Base-by-base conservation (phyloP, 345 rosid genomes). In the Syzygium oleosum region DNA sequence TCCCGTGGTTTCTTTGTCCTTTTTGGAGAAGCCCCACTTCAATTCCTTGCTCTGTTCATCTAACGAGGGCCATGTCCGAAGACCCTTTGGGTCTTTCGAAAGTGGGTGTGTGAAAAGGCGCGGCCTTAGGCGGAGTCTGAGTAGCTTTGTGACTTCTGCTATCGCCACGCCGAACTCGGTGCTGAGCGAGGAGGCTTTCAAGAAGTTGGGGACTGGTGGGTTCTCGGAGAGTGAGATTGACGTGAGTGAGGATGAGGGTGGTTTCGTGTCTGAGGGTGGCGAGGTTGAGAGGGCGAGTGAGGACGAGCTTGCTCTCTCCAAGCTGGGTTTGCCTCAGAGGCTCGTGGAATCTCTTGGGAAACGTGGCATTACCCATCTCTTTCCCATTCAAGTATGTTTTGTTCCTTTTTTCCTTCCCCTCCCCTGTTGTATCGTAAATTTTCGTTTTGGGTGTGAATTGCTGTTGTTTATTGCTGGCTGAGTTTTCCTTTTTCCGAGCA, bases 351-450 rank as follows among this genome's bases (percentile, higher is more conserved):
- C 94, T 53, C 98, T 98, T 11, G 92, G 91, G 89, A 93, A 93
- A 84, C 97, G 99, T 34, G 99, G 98, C 87, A 98, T 98, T 87
- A 94, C 96, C 91, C 92, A 93, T 61, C 99, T 98, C 88, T 98
- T 98, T 90, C 99, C 99, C 51, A 95, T 98, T 92, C 99, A 98
- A 93, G 99, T 95, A 52, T 21, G 77, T 51, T 56, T 87, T 80
- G 52, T 38, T 19, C 53, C 77, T 84, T 51, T 7, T 54, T 46
- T 77, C 19, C 53, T 52, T 85, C 51, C 52, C 52, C 85, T 85
- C 43, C 52, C 52, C 85, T 84, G 22, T 12, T 11, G 15, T 89
- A 31, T 46, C n/a, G 7, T 46, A 29, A 12, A n/a, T 46, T 17
- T 73, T 21, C 27, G 27, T 9, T 73, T 38, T 73, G 7, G 14